Evolutionary conservation across 2,329 filamentous ascomycete genomes (phyloP).

Genomic region (Pseudogymnoascus sp.): DNA sequence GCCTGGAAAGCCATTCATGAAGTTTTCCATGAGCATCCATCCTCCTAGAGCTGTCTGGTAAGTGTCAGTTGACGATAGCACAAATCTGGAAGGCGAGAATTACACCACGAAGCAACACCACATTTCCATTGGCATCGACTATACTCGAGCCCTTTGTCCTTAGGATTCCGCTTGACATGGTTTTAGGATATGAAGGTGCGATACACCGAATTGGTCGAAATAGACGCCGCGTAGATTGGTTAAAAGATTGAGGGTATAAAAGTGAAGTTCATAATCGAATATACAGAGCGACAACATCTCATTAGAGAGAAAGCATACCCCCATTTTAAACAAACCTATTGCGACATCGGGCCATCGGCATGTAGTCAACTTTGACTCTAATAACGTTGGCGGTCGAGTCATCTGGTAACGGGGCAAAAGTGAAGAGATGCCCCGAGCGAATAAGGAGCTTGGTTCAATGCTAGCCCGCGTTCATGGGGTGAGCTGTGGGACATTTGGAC

Average conservation of each 20-base stretch:
- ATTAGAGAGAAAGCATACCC: not conserved
- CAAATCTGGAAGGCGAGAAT: constrained; percentile 22
- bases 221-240: not conserved
- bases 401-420: not conserved
- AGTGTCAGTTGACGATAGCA: not conserved
- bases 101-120: constrained; percentile 26
- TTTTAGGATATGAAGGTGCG: not conserved
- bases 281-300: not conserved
- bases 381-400: not conserved
- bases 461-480: not conserved
- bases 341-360: not conserved
- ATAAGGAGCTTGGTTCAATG: not conserved
- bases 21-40: constrained; percentile 45
- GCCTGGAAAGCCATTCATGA: constrained; percentile 54
- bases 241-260: not conserved
- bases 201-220: not conserved
- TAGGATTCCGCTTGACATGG: constrained; percentile 21
- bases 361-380: not conserved
- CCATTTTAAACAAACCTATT: not conserved
- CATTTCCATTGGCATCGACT: constrained; percentile 30
- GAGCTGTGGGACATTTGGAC: not conserved
- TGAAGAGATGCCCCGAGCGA: not conserved
- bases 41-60: constrained; percentile 33
- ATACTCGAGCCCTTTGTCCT: constrained; percentile 33
- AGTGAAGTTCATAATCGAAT: not conserved